Conservation (phyloP, 1,139 yeast genomes). For the Blastobotrys malaysiensis region DNA sequence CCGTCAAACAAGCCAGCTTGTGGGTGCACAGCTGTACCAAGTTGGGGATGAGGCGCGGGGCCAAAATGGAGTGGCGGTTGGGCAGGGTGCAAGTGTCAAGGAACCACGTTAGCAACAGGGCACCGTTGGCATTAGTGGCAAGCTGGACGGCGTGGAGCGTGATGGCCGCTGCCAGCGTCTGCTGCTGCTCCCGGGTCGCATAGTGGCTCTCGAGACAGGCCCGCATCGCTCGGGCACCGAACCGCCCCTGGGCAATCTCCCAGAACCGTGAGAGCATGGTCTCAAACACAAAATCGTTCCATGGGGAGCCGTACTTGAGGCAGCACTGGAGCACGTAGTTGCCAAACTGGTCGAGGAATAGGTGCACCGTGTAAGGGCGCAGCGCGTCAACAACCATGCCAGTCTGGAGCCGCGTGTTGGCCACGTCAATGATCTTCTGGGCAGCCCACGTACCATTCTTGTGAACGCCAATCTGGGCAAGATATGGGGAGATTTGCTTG, state of each 20-base stretch:
- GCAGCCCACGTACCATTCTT: slow-evolving; percentile 99
- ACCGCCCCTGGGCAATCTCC: slow-evolving; percentile 81
- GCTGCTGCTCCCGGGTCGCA: slow-evolving; percentile 57
- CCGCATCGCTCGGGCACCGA: slow-evolving; percentile 92
- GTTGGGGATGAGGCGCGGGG: slow-evolving; percentile 56
- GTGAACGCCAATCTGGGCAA: slow-evolving; percentile 91
- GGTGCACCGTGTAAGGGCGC: slow-evolving; percentile 75
- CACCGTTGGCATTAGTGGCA: slow-evolving; percentile 82
- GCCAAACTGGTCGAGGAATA: slow-evolving; percentile 94
- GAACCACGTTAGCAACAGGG: slow-evolving; percentile 87
- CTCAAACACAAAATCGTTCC: slow-evolving; percentile 86
- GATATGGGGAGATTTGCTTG: slow-evolving; percentile 66
- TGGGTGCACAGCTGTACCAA: slow-evolving; percentile 69
- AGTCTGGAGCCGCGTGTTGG: slow-evolving; percentile 64
- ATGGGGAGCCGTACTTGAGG: slow-evolving; percentile 80
- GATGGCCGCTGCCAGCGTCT: slow-evolving; percentile 74
- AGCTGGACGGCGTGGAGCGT: slow-evolving; percentile 74
- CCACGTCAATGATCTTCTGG: slow-evolving; percentile 84
- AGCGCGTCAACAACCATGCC: slow-evolving; percentile 62
- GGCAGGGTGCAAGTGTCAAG: slow-evolving; percentile 75
- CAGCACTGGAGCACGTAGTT: slow-evolving; percentile 95
- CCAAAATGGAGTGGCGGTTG: slow-evolving; percentile 51
- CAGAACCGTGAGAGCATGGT: slow-evolving; percentile 72
- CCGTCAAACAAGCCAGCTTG: slow-evolving; percentile 78
- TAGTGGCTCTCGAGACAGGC: slow-evolving; percentile 82